phyloP scores from a whole-genome alignment of 768 basidiomycete species.

The Tricholoma furcatifolium region DNA sequence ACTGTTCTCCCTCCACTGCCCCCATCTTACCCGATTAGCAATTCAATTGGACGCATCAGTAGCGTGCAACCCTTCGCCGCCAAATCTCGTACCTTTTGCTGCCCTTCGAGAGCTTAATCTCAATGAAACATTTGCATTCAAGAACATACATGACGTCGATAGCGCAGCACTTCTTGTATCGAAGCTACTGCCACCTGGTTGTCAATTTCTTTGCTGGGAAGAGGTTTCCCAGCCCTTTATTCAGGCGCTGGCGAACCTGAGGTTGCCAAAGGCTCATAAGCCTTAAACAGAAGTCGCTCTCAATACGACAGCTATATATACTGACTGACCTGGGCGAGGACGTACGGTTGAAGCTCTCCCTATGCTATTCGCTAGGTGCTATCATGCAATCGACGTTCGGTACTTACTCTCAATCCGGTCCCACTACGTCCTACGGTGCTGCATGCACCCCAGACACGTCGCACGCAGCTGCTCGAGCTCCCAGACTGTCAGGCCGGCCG shows the following conservation, averaged over 20 bases:
- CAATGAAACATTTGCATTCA: neutral
- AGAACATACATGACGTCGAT: neutral
- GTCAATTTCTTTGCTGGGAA: neutral
- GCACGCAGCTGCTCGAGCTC: slow-evolving; percentile 94
- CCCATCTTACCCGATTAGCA: neutral
- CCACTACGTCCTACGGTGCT: slow-evolving; percentile 83
- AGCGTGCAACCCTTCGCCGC: neutral
- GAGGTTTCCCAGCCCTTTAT: too few species aligned
- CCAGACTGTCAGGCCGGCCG: slow-evolving; percentile 70
- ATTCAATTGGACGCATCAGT: neutral
- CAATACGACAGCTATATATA: too few species aligned
- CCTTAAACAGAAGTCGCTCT: too few species aligned
- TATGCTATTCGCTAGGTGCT: too few species aligned
- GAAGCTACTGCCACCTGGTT: neutral
- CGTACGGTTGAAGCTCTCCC: too few species aligned
- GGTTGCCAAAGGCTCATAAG: too few species aligned
- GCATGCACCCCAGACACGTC: slow-evolving; percentile 73
- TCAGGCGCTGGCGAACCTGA: too few species aligned
- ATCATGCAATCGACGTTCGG: too few species aligned
- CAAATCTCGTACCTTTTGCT: neutral
- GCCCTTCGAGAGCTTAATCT: neutral
- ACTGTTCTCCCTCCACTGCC: neutral
- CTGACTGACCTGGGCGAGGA: too few species aligned
- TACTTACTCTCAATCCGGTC: too few species aligned
- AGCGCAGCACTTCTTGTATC: neutral